A percentile compares a stretch with the other conserved stretches of the same genome.
Conservation (phyloP, 2,329 filamentous ascomycete species). For the Monilinia laxa region DNA sequence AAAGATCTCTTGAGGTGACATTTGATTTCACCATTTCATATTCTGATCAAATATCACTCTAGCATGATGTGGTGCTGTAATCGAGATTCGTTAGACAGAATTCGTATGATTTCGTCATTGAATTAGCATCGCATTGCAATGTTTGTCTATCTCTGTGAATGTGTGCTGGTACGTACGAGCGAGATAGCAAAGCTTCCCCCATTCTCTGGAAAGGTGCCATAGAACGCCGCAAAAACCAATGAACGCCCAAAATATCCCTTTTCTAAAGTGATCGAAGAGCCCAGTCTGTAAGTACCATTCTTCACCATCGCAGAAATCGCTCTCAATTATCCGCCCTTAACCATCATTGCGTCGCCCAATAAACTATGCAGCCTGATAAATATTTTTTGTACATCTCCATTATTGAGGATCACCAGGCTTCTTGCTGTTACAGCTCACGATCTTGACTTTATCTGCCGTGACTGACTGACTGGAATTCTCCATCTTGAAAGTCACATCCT, state of each 20-base stretch:
- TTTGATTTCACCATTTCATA: not conserved
- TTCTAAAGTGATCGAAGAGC: constrained; percentile 6
- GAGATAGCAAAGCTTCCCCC: constrained; percentile 2
- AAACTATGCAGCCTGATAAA: not conserved
- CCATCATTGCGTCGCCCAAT: not conserved
- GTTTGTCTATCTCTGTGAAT: not conserved
- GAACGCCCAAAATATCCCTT: constrained; percentile 13
- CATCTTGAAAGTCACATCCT: constrained; percentile 98
- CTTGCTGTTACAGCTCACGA: constrained; percentile 96
- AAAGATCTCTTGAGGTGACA: not conserved
- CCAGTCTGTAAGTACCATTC: constrained; percentile 5
- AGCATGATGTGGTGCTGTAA: too few species aligned
- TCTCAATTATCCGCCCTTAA: not conserved
- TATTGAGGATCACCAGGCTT: constrained; percentile 57
- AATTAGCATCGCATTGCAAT: constrained; percentile 14
- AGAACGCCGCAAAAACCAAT: constrained; percentile 11
- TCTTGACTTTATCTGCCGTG: constrained; percentile 91
- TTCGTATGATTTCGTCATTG: not conserved
- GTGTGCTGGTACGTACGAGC: not conserved
- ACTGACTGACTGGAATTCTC: constrained; percentile 71
- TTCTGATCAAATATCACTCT: not conserved
- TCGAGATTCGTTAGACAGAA: constrained; percentile 1
- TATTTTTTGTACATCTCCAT: not conserved
- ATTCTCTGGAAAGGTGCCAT: constrained; percentile 5
- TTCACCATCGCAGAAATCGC: not conserved